Conservation (phyloP, 208 protist genomes). For the Trypanosoma cruzi region DNA sequence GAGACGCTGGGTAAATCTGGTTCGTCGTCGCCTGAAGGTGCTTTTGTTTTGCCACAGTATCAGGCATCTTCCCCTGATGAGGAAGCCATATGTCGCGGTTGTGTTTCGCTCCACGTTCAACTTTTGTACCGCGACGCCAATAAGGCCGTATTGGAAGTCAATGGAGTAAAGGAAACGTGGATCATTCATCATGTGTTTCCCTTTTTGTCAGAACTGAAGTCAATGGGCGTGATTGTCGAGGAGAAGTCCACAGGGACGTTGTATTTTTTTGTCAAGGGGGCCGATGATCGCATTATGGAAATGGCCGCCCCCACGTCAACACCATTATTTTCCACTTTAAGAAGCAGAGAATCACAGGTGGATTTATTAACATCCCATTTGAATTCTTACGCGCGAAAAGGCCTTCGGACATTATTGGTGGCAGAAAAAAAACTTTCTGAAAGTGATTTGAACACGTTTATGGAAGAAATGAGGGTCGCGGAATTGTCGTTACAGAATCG, state of each 20-base stretch:
- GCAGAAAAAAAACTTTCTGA: conserved; percentile 54
- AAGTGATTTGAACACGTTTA: conserved; percentile 44
- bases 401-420: conserved; percentile 81
- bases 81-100: conserved; percentile 88
- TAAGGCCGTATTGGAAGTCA: conserved; percentile 33
- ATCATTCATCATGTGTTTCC: conserved; percentile 76
- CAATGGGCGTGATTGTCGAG: conserved; percentile 89
- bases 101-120: conserved; percentile 55
- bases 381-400: conserved; percentile 55
- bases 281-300: conserved; percentile 79
- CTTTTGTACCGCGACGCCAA: conserved; percentile 39
- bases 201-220: conserved; percentile 89
- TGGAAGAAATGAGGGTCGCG: conserved; percentile 30
- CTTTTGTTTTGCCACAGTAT: conserved; percentile 39
- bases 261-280: conserved; percentile 85
- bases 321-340: not conserved
- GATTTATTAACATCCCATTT: conserved; percentile 29
- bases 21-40: not conserved
- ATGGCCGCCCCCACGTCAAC: conserved; percentile 26
- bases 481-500: conserved; percentile 42
- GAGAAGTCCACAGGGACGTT: conserved; percentile 30
- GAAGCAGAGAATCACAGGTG: conserved; percentile 2
- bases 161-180: conserved; percentile 46
- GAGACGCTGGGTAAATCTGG: conserved; percentile 22
- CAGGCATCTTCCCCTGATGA: conserved; percentile 95